A percentile compares a stretch with the other conserved stretches of the same genome.
These are phyloP conservation scores for Apiotrichum gracile DNA, from an alignment of 1,284 basidiomycete genomes.

Conservation along the genomic window DNA sequence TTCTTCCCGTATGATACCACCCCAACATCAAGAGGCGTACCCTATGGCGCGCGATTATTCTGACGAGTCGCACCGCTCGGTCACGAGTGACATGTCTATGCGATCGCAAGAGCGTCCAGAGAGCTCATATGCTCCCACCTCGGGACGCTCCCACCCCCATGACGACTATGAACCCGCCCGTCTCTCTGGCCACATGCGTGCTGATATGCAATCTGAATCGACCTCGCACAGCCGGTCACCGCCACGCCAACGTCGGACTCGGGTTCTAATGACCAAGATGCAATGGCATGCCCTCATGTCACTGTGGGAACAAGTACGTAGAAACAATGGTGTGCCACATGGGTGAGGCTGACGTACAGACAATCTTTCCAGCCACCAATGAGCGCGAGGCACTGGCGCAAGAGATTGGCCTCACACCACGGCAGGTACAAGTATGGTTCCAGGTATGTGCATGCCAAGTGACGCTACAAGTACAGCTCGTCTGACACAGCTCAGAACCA, in stretches of 20 bases:
- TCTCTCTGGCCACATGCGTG: neutral
- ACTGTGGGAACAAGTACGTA: conserved; percentile 20
- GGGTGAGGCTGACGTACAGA: conserved; percentile 17
- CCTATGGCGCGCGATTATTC: neutral
- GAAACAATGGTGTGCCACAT: neutral
- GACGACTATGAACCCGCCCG: neutral
- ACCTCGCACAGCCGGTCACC: neutral
- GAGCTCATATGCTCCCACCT: too few species aligned
- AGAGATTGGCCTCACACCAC: conserved; percentile 34
- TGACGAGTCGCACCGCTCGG: neutral
- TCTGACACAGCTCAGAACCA: conserved; percentile 33
- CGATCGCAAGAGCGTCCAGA: neutral
- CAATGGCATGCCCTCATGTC: conserved; percentile 16
- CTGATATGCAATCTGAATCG: neutral
- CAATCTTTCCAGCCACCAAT: conserved; percentile 34
- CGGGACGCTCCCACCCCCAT: neutral
- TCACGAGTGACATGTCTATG: neutral
- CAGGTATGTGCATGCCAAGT: conserved; percentile 27
- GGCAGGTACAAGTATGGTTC: conserved; percentile 48
- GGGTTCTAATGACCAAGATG: conserved; percentile 25
- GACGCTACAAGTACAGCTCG: neutral
- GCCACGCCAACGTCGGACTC: conserved; percentile 16
- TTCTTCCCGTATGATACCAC: too few species aligned
- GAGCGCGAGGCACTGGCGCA: conserved; percentile 34
- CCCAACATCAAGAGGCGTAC: neutral